Conservation (phyloP, 331 rosid genomes). For the Pyrus hybrid region DNA sequence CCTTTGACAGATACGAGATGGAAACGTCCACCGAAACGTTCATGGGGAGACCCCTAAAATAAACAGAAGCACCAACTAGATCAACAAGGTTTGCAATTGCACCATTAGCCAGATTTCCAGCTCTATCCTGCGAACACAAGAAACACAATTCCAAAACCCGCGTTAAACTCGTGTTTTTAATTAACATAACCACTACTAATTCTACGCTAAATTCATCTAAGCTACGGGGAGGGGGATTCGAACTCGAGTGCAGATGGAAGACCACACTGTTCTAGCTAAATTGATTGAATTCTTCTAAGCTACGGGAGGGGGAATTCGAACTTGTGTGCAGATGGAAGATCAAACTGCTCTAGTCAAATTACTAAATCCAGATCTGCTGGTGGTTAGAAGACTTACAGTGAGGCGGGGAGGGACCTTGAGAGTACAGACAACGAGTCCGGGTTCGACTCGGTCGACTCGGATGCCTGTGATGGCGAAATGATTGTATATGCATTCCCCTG, state of each 20-base stretch:
- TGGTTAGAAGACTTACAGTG: slow-evolving; percentile 14
- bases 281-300: no score
- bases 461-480: slow-evolving; percentile 49
- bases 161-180: not conserved
- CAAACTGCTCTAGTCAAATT: no score
- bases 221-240: no score
- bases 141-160: not conserved
- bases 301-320: no score
- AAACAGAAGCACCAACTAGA: slow-evolving; percentile 52
- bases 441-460: slow-evolving; percentile 67
- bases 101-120: slow-evolving; percentile 53
- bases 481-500: slow-evolving; percentile 34
- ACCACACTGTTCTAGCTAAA: no score
- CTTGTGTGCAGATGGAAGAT: no score
- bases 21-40: slow-evolving; percentile 85
- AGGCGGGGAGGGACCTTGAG: slow-evolving; percentile 69
- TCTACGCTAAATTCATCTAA: no score
- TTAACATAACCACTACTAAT: not conserved
- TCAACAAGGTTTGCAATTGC: slow-evolving; percentile 79
- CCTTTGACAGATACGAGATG: slow-evolving; percentile 51
- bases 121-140: slow-evolving; percentile 46
- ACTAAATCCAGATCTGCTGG: no score
- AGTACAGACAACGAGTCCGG: slow-evolving; percentile 47
- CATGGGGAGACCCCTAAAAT: slow-evolving; percentile 50
- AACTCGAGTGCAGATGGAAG: no score